Evolutionary conservation across 768 basidiomycete genomes (phyloP), one percentile per base, ranked within the genome.

Genomic region (Termitomyces sp.): DNA sequence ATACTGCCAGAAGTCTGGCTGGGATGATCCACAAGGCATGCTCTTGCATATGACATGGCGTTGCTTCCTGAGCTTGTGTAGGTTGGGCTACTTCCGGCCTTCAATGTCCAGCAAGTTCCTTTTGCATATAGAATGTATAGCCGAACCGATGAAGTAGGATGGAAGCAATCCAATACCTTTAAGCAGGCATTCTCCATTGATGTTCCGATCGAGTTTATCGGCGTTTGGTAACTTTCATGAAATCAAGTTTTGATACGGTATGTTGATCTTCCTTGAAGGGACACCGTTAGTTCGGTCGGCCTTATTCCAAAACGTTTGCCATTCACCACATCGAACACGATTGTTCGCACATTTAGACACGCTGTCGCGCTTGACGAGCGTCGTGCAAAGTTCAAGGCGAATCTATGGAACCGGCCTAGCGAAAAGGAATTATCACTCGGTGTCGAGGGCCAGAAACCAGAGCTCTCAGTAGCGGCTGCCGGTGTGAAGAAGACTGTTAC

Each of bases 91-190:
- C 76, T 88, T 5, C 79, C 36, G 36, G 36, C 82, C 41, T 78
- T 77, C 63, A 87, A 87, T 65, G 50, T 68, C 14, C 79, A 87
- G 58, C 83, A 86, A 67, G 68, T 87, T 41, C 70, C 78, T 0
- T 84, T 87, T 62, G 87, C 87, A 14, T 88, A 84, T 71, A 78
- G 78, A 51, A 77, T 85, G 64, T 87, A 77, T 65, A 79, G 66
- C 46, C 66, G 71, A n/a, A 33, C 56, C 10, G 64, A 68, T 14
- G 63, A 69, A 20, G 48, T 43, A 8, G 69, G 69, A 2, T 70
- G 69, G 70, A 51, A 60, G 26, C 70, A 71, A 46, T 69, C 69
- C 5, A 70, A 70, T 38, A 61, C 62, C 0, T 38, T 38, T 38
- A 38, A 38, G 36, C 13, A 38, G 36, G 36, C 36, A 12, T 38